Evolutionary conservation across 1,284 basidiomycete species (phyloP).

Genomic region (Bjerkandera adusta): DNA sequence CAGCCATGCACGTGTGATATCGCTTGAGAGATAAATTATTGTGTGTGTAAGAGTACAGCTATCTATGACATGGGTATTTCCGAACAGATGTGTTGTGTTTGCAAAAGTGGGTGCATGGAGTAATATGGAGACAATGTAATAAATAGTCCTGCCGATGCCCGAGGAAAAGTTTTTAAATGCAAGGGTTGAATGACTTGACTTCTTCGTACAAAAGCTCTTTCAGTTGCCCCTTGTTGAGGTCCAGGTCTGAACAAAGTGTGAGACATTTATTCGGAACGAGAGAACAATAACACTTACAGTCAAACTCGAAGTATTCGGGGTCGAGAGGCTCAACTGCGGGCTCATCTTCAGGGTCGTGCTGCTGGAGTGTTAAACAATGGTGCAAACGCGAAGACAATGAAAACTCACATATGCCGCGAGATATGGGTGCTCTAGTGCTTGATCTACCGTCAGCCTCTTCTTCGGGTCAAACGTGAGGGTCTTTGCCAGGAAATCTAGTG

Average conservation of each 20-base stretch:
- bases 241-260: slow-evolving; percentile 51
- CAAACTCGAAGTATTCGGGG: slow-evolving; percentile 86
- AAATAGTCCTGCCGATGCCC: slow-evolving; percentile 1
- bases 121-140: background rate
- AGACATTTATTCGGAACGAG: background rate
- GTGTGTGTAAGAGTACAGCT: background rate
- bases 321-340: slow-evolving; percentile 72
- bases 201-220: slow-evolving; percentile 46
- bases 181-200: slow-evolving; percentile 24
- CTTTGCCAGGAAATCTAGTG: slow-evolving; percentile 82
- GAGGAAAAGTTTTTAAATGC: slow-evolving; percentile 16
- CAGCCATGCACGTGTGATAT: no score
- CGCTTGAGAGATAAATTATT: background rate
- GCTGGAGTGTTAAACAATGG: slow-evolving; percentile 16
- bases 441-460: slow-evolving; percentile 82
- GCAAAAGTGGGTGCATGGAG: background rate
- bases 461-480: slow-evolving; percentile 88
- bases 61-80: background rate
- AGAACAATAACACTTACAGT: slow-evolving; percentile 49
- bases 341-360: slow-evolving; percentile 88
- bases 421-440: slow-evolving; percentile 81
- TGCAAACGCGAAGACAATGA: background rate
- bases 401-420: slow-evolving; percentile 55
- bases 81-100: background rate
- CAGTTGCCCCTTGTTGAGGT: slow-evolving; percentile 72